Evolutionary conservation across 495 filamentous ascomycete species (phyloP).

Genomic region (Neurospora hispaniola): DNA sequence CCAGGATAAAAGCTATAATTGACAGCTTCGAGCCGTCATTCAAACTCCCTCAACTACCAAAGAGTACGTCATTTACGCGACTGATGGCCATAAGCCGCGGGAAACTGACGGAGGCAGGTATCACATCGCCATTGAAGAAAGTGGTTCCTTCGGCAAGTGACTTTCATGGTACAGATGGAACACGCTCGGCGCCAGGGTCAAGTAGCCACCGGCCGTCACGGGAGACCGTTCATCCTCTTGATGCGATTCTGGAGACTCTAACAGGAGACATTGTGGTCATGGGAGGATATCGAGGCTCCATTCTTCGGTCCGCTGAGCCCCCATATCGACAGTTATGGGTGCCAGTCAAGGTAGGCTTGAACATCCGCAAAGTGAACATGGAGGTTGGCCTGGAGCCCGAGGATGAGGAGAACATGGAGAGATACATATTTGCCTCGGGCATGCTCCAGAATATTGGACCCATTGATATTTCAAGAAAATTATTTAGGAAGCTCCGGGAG

Average conservation of each 20-base stretch:
- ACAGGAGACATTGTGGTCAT: conserved; percentile 81
- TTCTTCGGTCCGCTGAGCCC: conserved; percentile 73
- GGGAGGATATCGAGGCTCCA: conserved; percentile 84
- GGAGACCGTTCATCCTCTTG: conserved; percentile 35
- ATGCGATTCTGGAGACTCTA: conserved; percentile 55
- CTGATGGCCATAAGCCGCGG: background rate
- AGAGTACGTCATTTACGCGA: conserved; percentile 35
- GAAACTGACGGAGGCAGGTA: conserved; percentile 14
- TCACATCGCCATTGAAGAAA: conserved; percentile 31
- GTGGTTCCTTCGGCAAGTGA: conserved; percentile 10
- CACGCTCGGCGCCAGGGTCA: conserved; percentile 3
- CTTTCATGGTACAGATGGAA: background rate
- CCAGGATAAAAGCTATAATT: conserved; percentile 79
- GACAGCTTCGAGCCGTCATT: conserved; percentile 76
- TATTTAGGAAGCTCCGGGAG: conserved; percentile 68
- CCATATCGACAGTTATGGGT: conserved; percentile 83
- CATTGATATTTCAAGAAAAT: conserved; percentile 73
- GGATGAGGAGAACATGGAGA: conserved; percentile 78
- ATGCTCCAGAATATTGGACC: conserved; percentile 87
- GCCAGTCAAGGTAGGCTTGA: conserved; percentile 86
- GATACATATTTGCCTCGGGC: conserved; percentile 69
- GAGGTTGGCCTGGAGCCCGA: conserved; percentile 76
- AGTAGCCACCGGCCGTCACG: conserved; percentile 13
- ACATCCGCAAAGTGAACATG: conserved; percentile 83
- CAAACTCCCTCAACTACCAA: conserved; percentile 54